Base-by-base conservation (phyloP, 495 filamentous ascomycete species). In the Staphylotrichum longicolle region DNA sequence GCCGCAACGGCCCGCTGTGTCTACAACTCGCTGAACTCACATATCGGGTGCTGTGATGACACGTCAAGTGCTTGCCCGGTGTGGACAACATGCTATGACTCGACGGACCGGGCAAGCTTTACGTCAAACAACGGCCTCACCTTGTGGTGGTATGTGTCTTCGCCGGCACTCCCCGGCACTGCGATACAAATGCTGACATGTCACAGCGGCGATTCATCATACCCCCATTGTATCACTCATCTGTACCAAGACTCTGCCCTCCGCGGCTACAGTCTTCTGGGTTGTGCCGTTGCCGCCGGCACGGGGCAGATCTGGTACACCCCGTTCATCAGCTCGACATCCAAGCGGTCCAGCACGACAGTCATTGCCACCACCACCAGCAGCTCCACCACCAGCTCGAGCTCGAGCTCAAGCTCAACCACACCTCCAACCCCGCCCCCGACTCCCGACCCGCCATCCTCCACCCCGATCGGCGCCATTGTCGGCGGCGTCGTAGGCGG, bases 21-120 rank as follows among this genome's bases (percentile, higher is more conserved):
- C 0, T 66, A 59, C 56, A 68, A 73, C 63, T 56, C 60, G 30
- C 10, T 53, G 7, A 54, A 65, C 54, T 61, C 50, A 0, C 62
- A 67, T 46, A 50, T 73, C 30, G 71, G 71, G 7, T 73, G 71
- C 67, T 73, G 71, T 42, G 57, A 63, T 41, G 63, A 68, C 45
- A 15, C 12, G 12, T 41, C 60, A 0, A 51, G 39, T 7, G 15
- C 12, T 15, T 71, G 70, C 51, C 60, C 40, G 7, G 48, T 73
- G 7, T 63, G 44, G 52, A 70, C 70, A 5, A 55, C 58, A 5
- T 73, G 70, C 56, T 51, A 47, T 7, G 63, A 71, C 50, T 65
- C 59, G 37, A 62, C 63, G 15, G 56, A 68, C 0, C n/a, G 48
- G 3, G 15, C 37, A 8, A 39, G 9, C 2, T 70, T 49, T 52